A percentile compares a stretch with the other conserved stretches of the same genome.
These are phyloP conservation scores for Alternaria sp. DNA, from an alignment of 2,329 filamentous ascomycete genomes.

Conservation along the genomic window DNA sequence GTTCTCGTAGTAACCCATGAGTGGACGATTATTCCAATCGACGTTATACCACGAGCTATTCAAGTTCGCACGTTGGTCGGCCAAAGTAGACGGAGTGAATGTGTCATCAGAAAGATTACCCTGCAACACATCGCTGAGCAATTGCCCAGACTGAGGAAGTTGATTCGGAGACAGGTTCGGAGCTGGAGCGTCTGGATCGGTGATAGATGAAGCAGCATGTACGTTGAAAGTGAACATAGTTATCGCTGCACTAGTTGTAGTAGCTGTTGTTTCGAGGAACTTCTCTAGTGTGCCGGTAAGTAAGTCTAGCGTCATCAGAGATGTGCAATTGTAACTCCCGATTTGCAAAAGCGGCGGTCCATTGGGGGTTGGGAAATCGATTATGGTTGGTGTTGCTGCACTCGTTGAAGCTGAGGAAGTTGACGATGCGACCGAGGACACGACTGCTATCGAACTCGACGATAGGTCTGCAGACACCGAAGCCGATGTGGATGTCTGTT, in stretches of 20 bases:
- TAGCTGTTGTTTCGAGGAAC: conserved; percentile 63
- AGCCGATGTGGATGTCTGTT: conserved; percentile 15
- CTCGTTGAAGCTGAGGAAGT: conserved; percentile 19
- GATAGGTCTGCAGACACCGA: conserved; percentile 3
- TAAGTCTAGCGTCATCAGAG: conserved; percentile 60
- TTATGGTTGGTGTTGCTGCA: conserved; percentile 23
- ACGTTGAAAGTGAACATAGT: conserved; percentile 66
- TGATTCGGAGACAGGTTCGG: conserved; percentile 51
- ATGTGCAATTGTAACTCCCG: conserved; percentile 64
- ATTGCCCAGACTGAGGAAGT: conserved; percentile 57
- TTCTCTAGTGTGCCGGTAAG: conserved; percentile 61
- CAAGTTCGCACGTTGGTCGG: conserved; percentile 63
- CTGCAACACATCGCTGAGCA: conserved; percentile 60
- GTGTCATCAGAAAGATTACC: conserved; percentile 60
- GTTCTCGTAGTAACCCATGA: conserved; percentile 62
- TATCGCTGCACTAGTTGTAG: conserved; percentile 64
- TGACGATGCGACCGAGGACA: conserved; percentile 5
- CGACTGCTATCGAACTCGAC: conserved; percentile 4
- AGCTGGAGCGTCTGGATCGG: conserved; percentile 53
- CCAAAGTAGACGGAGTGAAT: conserved; percentile 63
- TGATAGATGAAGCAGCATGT: conserved; percentile 60
- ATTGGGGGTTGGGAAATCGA: conserved; percentile 32
- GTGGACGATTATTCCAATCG: conserved; percentile 54
- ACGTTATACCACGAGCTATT: conserved; percentile 66
- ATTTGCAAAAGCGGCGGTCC: conserved; percentile 53